Evolutionary conservation across 129 eudicot species (phyloP).

Genomic region (Flaveria linearis): DNA sequence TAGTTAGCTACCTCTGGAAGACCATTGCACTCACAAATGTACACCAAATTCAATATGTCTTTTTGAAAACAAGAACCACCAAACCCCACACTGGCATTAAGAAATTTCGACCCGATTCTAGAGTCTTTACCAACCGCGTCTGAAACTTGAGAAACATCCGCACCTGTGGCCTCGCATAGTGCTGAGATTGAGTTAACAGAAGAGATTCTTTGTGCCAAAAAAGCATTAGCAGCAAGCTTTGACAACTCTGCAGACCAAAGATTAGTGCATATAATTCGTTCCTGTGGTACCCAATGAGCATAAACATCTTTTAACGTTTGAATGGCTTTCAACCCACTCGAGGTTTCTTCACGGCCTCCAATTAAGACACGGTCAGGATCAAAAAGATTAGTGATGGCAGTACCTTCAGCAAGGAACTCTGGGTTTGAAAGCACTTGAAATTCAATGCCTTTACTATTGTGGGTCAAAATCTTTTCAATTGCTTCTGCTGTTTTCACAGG

Average conservation of each 20-base stretch:
- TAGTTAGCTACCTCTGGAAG: constrained; percentile 66
- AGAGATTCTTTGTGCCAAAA: constrained; percentile 64
- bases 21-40: constrained; percentile 65
- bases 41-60: constrained; percentile 62
- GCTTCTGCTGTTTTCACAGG: constrained; percentile 76
- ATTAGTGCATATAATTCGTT: constrained; percentile 60
- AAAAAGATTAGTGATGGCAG: constrained; percentile 54
- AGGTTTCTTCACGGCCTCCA: constrained; percentile 68
- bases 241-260: constrained; percentile 73
- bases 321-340: constrained; percentile 53
- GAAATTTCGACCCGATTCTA: constrained; percentile 57
- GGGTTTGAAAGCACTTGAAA: constrained; percentile 66
- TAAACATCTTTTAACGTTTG: constrained; percentile 47
- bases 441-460: constrained; percentile 55
- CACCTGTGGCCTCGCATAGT: constrained; percentile 67
- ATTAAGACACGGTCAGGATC: constrained; percentile 67
- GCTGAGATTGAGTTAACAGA: constrained; percentile 72
- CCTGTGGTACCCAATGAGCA: constrained; percentile 67
- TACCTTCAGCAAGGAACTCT: constrained; percentile 67
- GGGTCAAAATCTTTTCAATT: constrained; percentile 60
- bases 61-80: constrained; percentile 69
- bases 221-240: constrained; percentile 70
- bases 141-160: constrained; percentile 55
- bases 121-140: constrained; percentile 61
- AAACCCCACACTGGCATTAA: constrained; percentile 63